Evolutionary conservation across 331 rosid species (phyloP).

Genomic region (Saraca asoca): DNA sequence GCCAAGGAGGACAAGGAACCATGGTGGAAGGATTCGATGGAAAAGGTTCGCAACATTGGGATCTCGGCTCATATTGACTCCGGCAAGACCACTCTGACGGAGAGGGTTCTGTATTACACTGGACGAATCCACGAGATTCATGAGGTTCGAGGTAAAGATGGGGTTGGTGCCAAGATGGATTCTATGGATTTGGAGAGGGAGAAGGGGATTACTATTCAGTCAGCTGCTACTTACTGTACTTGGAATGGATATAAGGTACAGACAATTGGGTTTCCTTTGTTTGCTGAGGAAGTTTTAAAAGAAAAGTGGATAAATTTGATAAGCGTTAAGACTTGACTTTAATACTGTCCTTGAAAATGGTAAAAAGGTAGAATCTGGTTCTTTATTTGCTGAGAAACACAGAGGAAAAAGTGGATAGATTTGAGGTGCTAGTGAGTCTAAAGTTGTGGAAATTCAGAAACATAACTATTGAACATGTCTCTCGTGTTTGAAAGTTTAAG

Average conservation of each 20-base stretch:
- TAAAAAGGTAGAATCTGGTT: too few species aligned
- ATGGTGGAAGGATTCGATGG: constrained; percentile 91
- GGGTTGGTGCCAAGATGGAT: constrained; percentile 98
- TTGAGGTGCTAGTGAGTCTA: too few species aligned
- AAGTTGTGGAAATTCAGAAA: not conserved
- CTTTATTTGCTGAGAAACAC: too few species aligned
- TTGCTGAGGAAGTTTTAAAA: too few species aligned
- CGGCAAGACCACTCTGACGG: constrained; percentile 95
- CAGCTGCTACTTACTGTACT: constrained; percentile 89
- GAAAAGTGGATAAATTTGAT: too few species aligned
- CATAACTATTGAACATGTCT: not conserved
- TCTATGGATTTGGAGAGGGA: constrained; percentile 98
- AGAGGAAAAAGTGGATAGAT: too few species aligned
- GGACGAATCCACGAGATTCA: constrained; percentile 96
- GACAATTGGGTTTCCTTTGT: too few species aligned
- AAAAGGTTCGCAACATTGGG: constrained; percentile 79
- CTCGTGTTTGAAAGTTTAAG: not conserved
- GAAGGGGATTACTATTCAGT: constrained; percentile 93
- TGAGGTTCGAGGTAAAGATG: constrained; percentile 90
- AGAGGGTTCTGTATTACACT: constrained; percentile 78
- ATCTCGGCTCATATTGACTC: constrained; percentile 99
- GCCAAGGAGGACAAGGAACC: constrained; percentile 73
- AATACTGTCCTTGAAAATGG: too few species aligned
- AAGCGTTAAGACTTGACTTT: too few species aligned
- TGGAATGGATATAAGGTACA: constrained; percentile 89